These are phyloP conservation scores for Sequoiadendron giganteum DNA, from an alignment of 75 land plant species.

Conservation along the genomic window DNA sequence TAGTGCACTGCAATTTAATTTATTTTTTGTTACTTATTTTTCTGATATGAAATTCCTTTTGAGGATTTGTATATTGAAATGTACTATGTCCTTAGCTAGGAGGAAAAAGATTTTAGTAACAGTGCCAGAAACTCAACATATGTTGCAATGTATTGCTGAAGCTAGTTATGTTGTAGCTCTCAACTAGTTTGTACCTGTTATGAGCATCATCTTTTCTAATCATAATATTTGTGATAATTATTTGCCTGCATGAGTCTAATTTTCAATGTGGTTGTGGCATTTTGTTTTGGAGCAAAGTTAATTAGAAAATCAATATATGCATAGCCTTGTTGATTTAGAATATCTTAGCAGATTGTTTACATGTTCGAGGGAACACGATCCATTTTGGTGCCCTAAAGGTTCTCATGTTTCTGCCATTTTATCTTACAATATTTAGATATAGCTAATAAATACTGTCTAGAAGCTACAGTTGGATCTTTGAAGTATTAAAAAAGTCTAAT, in stretches of 20 bases:
- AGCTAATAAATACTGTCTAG: not conserved
- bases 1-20: not conserved
- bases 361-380: not conserved
- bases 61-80: slow-evolving; percentile 2
- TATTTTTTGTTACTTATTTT: slow-evolving; percentile 1
- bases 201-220: not conserved
- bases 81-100: not conserved
- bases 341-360: not conserved
- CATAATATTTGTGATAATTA: not conserved
- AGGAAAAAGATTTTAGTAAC: not conserved
- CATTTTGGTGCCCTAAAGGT: not conserved
- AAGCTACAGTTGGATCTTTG: not conserved
- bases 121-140: not conserved
- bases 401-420: not conserved
- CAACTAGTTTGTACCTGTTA: not conserved
- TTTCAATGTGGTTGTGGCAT: not conserved
- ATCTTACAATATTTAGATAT: not conserved
- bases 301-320: too few relatives aligned
- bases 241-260: not conserved
- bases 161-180: not conserved
- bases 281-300: not conserved
- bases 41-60: not conserved
- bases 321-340: not conserved
- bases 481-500: not conserved
- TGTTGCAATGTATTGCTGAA: not conserved